Evolutionary conservation across 768 basidiomycete species (phyloP).

Genomic region (Tylopilus balloui): DNA sequence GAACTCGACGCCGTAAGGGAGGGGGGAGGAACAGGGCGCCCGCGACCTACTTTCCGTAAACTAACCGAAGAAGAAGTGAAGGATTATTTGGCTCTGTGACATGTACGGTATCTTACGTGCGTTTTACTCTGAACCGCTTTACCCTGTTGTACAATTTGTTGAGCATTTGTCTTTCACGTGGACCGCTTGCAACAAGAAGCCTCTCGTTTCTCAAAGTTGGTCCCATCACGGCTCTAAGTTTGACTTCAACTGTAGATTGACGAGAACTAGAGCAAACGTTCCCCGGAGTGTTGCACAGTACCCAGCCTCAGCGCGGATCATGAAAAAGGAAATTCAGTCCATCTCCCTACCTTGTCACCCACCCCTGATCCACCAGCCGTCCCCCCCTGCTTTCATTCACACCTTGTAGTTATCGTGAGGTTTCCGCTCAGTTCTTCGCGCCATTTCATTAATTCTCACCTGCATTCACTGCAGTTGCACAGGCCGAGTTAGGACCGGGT

Average conservation of each 20-base stretch:
- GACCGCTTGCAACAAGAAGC: constrained; percentile 1
- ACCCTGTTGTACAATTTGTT: constrained; percentile 10
- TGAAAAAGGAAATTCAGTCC: constrained; percentile 23
- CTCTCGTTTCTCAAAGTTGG: constrained; percentile 2
- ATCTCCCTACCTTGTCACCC: constrained; percentile 18
- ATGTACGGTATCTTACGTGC: constrained; percentile 31
- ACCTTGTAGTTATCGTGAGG: constrained; percentile 30
- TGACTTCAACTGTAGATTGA: constrained; percentile 5
- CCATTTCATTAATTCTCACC: constrained; percentile 27
- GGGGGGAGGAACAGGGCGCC: constrained; percentile 62
- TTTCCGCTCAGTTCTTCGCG: constrained; percentile 22
- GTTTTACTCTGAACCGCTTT: constrained; percentile 23
- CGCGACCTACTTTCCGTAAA: constrained; percentile 90
- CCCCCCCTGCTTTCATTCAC: constrained; percentile 25
- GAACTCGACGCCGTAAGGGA: constrained; percentile 60
- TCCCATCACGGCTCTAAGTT: constrained; percentile 4
- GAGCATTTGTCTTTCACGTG: constrained; percentile 14
- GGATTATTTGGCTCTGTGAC: constrained; percentile 86
- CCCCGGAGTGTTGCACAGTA: constrained; percentile 6
- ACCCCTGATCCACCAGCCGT: constrained; percentile 28
- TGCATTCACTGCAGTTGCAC: constrained; percentile 15
- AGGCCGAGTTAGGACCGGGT: constrained; percentile 5
- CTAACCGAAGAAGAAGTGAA: constrained; percentile 94
- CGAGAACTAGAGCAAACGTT: constrained; percentile 7
- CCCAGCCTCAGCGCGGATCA: constrained; percentile 23